Percentiles rank a stretch among this genome's conserved stretches.
Evolutionary conservation across 2,329 filamentous ascomycete species (phyloP).

Genomic region (Pyrenophora seminiperda): DNA sequence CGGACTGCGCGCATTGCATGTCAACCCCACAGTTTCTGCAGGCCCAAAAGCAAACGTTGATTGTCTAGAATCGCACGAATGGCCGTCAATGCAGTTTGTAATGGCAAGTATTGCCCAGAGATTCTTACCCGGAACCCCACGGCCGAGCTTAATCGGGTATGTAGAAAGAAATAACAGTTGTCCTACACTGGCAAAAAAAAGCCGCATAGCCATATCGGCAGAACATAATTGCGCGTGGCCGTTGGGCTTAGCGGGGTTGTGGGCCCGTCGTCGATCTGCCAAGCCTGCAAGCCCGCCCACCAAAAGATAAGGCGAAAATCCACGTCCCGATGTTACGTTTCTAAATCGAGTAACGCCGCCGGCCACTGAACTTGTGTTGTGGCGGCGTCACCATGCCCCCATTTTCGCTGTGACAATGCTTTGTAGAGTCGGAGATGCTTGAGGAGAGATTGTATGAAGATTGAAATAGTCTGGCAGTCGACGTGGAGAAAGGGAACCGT

Average conservation of each 20-base stretch:
- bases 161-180: conserved; percentile 7
- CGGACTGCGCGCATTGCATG: conserved; percentile 18
- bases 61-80: conserved; percentile 15
- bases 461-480: conserved; percentile 1
- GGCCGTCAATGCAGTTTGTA: conserved; percentile 16
- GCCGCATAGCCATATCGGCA: conserved; percentile 43
- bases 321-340: conserved; percentile 28
- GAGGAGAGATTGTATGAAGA: background rate
- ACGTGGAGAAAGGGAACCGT: conserved; percentile 17
- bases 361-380: conserved; percentile 19
- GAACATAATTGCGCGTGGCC: conserved; percentile 28
- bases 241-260: conserved; percentile 32
- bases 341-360: conserved; percentile 40
- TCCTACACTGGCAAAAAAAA: conserved; percentile 25
- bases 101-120: background rate
- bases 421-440: no score
- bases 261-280: conserved; percentile 30
- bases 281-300: conserved; percentile 27
- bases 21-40: conserved; percentile 27
- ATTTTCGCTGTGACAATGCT: no score
- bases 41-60: no score
- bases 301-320: conserved; percentile 35
- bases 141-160: conserved; percentile 19
- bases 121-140: conserved; percentile 29
- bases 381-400: conserved; percentile 15